Conservation (phyloP, 2,329 filamentous ascomycete species). For the Biscogniauxia mediterranea region DNA sequence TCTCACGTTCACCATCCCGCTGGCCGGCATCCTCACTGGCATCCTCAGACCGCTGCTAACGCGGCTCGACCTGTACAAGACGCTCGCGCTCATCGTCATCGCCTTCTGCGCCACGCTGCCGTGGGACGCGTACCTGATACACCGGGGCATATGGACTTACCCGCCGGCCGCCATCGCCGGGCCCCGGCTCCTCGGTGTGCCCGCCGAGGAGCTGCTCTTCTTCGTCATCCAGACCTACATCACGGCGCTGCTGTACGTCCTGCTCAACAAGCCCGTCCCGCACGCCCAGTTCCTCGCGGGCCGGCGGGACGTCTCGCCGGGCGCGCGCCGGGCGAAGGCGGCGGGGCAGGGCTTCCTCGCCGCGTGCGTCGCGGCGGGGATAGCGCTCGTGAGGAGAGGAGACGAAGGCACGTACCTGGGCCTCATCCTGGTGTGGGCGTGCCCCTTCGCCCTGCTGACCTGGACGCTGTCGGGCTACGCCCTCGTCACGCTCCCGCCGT, state of each 20-base stretch:
- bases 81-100: constrained; percentile 58
- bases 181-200: constrained; percentile 61
- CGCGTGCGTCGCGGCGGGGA: constrained; percentile 43
- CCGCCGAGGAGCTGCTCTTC: constrained; percentile 73
- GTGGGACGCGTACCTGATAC: constrained; percentile 76
- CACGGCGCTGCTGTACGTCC: constrained; percentile 65
- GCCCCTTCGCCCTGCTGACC: constrained; percentile 62
- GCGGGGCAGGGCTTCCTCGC: constrained; percentile 51
- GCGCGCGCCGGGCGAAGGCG: constrained; percentile 32
- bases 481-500: constrained; percentile 56
- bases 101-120: constrained; percentile 68
- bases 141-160: constrained; percentile 68
- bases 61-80: constrained; percentile 60
- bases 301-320: constrained; percentile 25
- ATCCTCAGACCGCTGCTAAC: constrained; percentile 62
- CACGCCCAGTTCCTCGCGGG: constrained; percentile 42
- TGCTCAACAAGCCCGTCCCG: constrained; percentile 64
- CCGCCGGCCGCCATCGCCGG: constrained; percentile 64
- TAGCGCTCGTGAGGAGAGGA: constrained; percentile 42
- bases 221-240: constrained; percentile 76
- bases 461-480: constrained; percentile 65
- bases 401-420: constrained; percentile 63
- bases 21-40: constrained; percentile 56
- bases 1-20: constrained; percentile 65
- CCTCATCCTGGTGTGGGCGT: constrained; percentile 67